Base-by-base conservation (phyloP, 2,329 filamentous ascomycete genomes). In the Claviceps sp. region DNA sequence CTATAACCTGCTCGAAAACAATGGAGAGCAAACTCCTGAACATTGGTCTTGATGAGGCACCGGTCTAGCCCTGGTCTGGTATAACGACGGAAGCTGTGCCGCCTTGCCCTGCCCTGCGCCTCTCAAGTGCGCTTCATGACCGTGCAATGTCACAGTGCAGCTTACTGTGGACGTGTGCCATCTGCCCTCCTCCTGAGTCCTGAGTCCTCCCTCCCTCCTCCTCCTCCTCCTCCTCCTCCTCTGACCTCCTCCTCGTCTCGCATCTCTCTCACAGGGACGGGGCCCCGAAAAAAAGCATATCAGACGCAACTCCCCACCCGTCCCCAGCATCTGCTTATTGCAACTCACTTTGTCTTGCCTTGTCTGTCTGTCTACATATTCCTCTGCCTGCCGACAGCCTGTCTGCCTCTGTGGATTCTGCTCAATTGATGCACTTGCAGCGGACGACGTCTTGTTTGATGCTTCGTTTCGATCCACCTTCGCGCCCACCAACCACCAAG, bases 231-330 rank as follows among this genome's bases (percentile, higher is more conserved):
- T 14, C 13, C 20, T 23, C 42, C 20, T 16, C 40, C 20, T 22
- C 13, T n/a, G n/a, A n/a, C n/a, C 17, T 40, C 22, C 13, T 14
- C 11, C 42, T 14, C 20, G 3, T n/a, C 14, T 44, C 42, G 14
- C 43, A 17, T 20, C 45, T 48, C 45, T 48, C 45, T 29, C 45
- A 47, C 29, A 34, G 29, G 14, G 36, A 49, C 40, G 44, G 29
- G 29, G 29, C 22, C 29, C 48, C 45, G 39, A 42, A 50, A 48
- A 53, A 53, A 49, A 51, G 52, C 52, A 53, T 51, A 53, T 53
- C 52, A 53, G 47, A 53, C 29, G 42, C 49, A 39, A 40, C 45
- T 53, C 36, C 45, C 52, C 52, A 43, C 48, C 45, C 9, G 9
- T 29, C 44, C 23, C 46, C 34, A 9, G 44, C 51, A 52, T 13